Base-by-base conservation (phyloP, 306 rosid species). In the Cucumis hystrix region DNA sequence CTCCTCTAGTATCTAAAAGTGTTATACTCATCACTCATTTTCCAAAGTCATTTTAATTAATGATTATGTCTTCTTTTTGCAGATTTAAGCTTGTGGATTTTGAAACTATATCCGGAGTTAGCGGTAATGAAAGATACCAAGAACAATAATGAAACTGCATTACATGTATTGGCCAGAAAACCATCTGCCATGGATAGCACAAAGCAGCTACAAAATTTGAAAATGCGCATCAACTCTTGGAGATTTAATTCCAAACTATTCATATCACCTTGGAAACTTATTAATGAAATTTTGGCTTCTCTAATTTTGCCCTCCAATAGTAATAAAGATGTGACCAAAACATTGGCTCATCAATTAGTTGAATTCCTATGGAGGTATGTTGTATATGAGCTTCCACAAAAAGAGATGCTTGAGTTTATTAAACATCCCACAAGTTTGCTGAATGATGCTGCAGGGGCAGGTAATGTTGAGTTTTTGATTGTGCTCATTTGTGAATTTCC, bases 391-490 rank as follows among this genome's bases (percentile, higher is more conserved):
- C 64, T 59, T 59, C 12, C 23, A 2, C 59, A 75, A 1, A 20
- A 54, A 1, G 4, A 43, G 1, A 69, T 81, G 60, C 55, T 40
- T 21, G 2, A 15, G 6, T 35, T 84, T 13, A 60, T 60, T 23
- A 60, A 25, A 25, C 3, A 60, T 23, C 65, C 65, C 18, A 60
- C 52, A 58, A 1, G 37, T 25, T n/a, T 76, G 43, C 10, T 81
- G 10, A 57, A 75, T 49, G 79, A 75, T 16, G 87, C 83, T 16
- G 72, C 85, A 9, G 6, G 59, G 14, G 37, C 47, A 12, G 87
- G 87, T 9, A 84, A 81, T 45, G 45, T 51, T 54, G 85, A 84
- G 67, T 81, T 84, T 33, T 40, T 84, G 52, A 62, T 63, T 10
- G 45, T 13, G 7, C 81, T 84, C 8, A 71, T 84, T 14, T 17